Evolutionary conservation across 768 basidiomycete species (phyloP).

Genomic region (Pleurotus citrinopileatus): DNA sequence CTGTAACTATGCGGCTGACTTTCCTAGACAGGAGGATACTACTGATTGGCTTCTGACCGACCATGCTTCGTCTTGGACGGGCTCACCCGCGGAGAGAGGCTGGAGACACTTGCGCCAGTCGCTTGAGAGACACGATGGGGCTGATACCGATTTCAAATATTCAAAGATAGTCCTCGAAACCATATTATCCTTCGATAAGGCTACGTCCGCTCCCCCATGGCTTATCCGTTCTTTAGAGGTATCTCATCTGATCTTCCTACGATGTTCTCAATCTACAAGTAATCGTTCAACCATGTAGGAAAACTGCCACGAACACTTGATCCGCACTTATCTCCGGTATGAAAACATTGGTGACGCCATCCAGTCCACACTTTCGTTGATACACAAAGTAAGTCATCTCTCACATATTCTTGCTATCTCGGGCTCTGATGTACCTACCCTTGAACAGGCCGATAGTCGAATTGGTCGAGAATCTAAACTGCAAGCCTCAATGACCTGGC

Average conservation of each 20-base stretch:
- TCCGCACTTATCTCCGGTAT: slow-evolving; percentile 73
- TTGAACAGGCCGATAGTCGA: slow-evolving; percentile 46
- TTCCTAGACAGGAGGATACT: slow-evolving; percentile 59
- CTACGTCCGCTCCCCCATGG: slow-evolving; percentile 76
- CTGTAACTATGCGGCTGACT: no score
- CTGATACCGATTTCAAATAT: slow-evolving; percentile 72
- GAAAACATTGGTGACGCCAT: slow-evolving; percentile 79
- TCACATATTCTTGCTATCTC: slow-evolving; percentile 3
- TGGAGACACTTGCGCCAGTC: slow-evolving; percentile 87
- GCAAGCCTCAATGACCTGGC: slow-evolving; percentile 65
- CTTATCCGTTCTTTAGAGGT: slow-evolving; percentile 76
- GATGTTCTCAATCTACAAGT: not conserved
- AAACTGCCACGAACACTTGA: slow-evolving; percentile 80
- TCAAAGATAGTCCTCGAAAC: slow-evolving; percentile 75
- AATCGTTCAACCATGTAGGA: slow-evolving; percentile 34
- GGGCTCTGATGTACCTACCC: slow-evolving; percentile 7
- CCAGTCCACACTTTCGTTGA: slow-evolving; percentile 64
- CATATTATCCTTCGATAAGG: slow-evolving; percentile 63
- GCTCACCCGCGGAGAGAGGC: slow-evolving; percentile 72
- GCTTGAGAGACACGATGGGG: slow-evolving; percentile 73
- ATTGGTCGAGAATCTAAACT: slow-evolving; percentile 51
- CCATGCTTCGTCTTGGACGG: slow-evolving; percentile 79
- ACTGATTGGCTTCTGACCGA: slow-evolving; percentile 85
- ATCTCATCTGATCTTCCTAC: slow-evolving; percentile 9
- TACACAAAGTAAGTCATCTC: slow-evolving; percentile 57